phyloP scores from a whole-genome alignment of 148 eudicot genomes.

The Rheum nobile region DNA sequence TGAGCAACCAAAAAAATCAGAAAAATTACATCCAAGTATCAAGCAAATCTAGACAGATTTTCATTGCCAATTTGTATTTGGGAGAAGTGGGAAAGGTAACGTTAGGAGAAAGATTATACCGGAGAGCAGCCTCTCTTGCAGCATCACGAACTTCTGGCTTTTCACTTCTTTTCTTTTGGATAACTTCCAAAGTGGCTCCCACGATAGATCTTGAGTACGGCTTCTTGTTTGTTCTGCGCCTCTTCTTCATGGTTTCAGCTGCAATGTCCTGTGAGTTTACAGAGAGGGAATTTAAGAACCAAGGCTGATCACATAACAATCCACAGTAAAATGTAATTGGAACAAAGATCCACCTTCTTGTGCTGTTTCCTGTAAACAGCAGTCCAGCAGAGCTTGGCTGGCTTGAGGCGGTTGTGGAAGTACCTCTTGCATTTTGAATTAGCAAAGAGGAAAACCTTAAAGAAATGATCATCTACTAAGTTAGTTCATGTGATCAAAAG shows the following conservation, averaged over 20 bases:
- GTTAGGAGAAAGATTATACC: conserved; percentile 16
- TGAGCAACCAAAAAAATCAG: background rate
- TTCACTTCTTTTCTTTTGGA: conserved; percentile 49
- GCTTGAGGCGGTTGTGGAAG: conserved; percentile 43
- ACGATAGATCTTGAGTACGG: conserved; percentile 63
- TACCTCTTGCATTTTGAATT: conserved; percentile 46
- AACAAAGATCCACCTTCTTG: conserved; percentile 1
- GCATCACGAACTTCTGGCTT: conserved; percentile 67
- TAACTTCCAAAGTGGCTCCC: conserved; percentile 56
- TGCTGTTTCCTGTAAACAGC: conserved; percentile 16
- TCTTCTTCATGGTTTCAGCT: conserved; percentile 50
- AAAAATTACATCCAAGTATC: background rate
- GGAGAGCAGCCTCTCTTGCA: conserved; percentile 59
- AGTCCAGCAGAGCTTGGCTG: conserved; percentile 35
- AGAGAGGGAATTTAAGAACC: background rate
- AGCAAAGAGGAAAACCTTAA: conserved; percentile 15
- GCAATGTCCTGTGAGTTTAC: conserved; percentile 34
- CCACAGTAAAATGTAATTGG: background rate
- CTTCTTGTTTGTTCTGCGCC: conserved; percentile 52
- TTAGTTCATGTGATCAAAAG: background rate
- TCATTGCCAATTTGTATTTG: too few species aligned
- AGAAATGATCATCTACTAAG: background rate
- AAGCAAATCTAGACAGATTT: background rate
- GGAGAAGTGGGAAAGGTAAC: too few species aligned
- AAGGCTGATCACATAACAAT: background rate